phyloP scores from a whole-genome alignment of 805 yeast genomes.

The Candida stauntonica region DNA sequence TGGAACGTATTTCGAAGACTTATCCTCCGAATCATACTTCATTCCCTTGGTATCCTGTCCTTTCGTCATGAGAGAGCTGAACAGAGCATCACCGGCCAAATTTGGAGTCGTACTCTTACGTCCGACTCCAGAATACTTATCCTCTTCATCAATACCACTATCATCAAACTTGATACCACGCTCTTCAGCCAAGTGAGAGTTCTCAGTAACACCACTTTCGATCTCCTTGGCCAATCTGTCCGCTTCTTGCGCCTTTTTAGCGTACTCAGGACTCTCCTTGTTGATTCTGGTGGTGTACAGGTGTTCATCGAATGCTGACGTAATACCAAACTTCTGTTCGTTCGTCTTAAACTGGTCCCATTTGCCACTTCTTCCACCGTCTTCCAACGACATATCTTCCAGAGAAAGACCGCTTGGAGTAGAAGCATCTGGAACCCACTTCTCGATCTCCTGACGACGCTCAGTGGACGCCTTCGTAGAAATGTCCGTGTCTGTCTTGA shows the following conservation, averaged over 20 bases:
- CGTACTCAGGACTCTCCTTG: conserved; percentile 68
- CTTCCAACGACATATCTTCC: conserved; percentile 34
- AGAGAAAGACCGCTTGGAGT: conserved; percentile 13
- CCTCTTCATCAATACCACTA: conserved; percentile 91
- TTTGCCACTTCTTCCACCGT: conserved; percentile 27
- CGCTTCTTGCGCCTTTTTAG: conserved; percentile 62
- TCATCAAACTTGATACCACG: conserved; percentile 77
- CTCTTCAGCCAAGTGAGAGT: conserved; percentile 86
- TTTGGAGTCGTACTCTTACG: conserved; percentile 16
- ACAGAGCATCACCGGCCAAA: conserved; percentile 24
- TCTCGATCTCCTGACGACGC: conserved; percentile 62
- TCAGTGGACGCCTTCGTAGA: conserved; percentile 33
- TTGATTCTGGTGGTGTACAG: conserved; percentile 79
- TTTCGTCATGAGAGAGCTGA: conserved; percentile 26
- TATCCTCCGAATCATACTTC: conserved; percentile 36
- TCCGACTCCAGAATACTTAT: conserved; percentile 85
- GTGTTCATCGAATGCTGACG: conserved; percentile 76
- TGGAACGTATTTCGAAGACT: conserved; percentile 40
- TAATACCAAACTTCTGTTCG: conserved; percentile 82
- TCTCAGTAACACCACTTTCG: conserved; percentile 58
- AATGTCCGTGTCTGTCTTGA: conserved; percentile 85
- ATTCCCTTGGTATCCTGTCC: conserved; percentile 34
- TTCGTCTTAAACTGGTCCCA: conserved; percentile 98
- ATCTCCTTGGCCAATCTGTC: conserved; percentile 80
- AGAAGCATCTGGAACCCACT: conserved; percentile 71